Conservation (phyloP, 306 rosid species). For the Lotus japonicus region DNA sequence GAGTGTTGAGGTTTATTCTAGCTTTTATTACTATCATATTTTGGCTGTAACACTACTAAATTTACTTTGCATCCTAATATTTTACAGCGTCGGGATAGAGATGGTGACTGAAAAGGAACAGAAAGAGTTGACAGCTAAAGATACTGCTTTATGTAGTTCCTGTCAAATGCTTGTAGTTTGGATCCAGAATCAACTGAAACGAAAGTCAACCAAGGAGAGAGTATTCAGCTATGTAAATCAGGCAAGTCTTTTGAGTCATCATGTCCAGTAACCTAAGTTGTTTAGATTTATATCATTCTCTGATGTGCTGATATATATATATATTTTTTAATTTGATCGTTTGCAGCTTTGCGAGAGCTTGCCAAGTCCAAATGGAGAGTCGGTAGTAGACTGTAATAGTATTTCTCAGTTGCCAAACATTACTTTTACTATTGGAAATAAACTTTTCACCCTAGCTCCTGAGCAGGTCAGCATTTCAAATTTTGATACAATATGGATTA, state of each 20-base stretch:
- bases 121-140: constrained; percentile 23
- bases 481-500: not conserved
- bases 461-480: constrained; percentile 54
- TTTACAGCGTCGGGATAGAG: constrained; percentile 53
- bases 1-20: not conserved
- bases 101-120: constrained; percentile 56
- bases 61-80: not conserved
- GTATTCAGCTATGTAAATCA: constrained; percentile 51
- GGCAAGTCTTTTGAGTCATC: constrained; percentile 35
- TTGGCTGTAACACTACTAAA: constrained; percentile 14
- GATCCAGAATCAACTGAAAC: constrained; percentile 70
- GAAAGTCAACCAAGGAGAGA: constrained; percentile 49
- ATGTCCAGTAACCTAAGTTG: not conserved
- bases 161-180: constrained; percentile 79
- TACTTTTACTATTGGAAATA: constrained; percentile 64
- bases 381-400: constrained; percentile 46
- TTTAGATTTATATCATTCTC: not conserved
- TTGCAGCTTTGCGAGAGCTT: constrained; percentile 67
- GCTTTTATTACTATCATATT: not conserved
- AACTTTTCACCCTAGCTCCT: constrained; percentile 54
- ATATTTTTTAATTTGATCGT: constrained; percentile 6
- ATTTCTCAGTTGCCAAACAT: constrained; percentile 59
- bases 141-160: constrained; percentile 46
- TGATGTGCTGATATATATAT: not conserved
- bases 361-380: constrained; percentile 82